Percentiles rank a stretch among this genome's conserved stretches.
Evolutionary conservation across 2,329 filamentous ascomycete genomes (phyloP).

Genomic region (Berkeleyomyces basicola): DNA sequence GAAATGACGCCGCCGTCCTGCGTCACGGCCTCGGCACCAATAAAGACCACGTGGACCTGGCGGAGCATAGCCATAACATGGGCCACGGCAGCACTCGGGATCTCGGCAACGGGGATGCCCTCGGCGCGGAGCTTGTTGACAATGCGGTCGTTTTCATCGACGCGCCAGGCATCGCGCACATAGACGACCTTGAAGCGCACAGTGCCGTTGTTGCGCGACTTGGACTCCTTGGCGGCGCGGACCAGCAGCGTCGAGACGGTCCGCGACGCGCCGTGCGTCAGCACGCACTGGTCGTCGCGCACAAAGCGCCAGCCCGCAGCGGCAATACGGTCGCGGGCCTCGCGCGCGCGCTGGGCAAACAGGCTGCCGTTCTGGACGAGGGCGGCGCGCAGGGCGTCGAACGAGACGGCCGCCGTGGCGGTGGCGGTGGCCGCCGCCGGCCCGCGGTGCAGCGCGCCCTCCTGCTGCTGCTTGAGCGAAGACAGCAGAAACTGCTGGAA

Average conservation of each 20-base stretch:
- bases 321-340: constrained; percentile 69
- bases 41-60: constrained; percentile 49
- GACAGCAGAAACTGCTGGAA: constrained; percentile 88
- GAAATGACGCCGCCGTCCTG: constrained; percentile 90
- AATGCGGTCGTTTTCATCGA: constrained; percentile 50
- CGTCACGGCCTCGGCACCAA: constrained; percentile 71
- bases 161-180: constrained; percentile 40
- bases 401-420: constrained; percentile 27
- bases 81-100: constrained; percentile 47
- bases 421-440: neutral
- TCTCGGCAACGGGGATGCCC: constrained; percentile 61
- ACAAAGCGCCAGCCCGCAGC: constrained; percentile 64
- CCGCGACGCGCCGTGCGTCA: constrained; percentile 78
- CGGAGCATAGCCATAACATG: constrained; percentile 46
- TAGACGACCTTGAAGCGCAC: constrained; percentile 75
- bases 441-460: constrained; percentile 18
- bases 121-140: constrained; percentile 53
- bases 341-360: constrained; percentile 76
- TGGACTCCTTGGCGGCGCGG: constrained; percentile 33
- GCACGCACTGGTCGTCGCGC: constrained; percentile 59
- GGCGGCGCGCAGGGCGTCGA: constrained; percentile 69
- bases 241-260: constrained; percentile 65
- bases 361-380: constrained; percentile 71
- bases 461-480: constrained; percentile 40
- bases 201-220: constrained; percentile 35